Conservation (phyloP, 371 early-diverging fungal species). For the Mortierella sp. region DNA sequence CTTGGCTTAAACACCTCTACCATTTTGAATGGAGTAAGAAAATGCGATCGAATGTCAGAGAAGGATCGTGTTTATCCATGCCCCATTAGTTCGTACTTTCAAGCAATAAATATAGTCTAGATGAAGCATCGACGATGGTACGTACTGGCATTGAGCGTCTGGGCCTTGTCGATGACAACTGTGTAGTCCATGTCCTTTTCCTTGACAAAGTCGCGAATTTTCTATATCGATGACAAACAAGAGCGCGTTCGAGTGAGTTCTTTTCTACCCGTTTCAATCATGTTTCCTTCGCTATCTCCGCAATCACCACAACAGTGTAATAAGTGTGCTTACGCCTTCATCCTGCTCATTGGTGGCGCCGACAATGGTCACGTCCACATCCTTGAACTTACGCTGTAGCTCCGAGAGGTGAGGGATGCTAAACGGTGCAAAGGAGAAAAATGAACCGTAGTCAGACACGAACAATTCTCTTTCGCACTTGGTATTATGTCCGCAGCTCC, state of each 20-base stretch:
- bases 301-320: no score
- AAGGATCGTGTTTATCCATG: not conserved
- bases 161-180: conserved; percentile 42
- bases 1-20: conserved; percentile 50
- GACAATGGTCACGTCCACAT: conserved; percentile 52
- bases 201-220: conserved; percentile 53
- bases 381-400: conserved; percentile 55
- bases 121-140: no score
- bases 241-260: not conserved
- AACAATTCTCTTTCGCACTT: not conserved
- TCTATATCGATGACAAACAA: conserved; percentile 17
- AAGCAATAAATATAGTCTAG: not conserved
- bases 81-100: not conserved
- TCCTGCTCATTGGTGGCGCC: conserved; percentile 48
- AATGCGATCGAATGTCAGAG: not conserved
- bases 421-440: not conserved
- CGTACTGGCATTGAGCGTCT: conserved; percentile 42
- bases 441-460: not conserved
- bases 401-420: conserved; percentile 54
- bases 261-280: not conserved
- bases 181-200: conserved; percentile 49
- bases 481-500: not conserved
- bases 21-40: not conserved
- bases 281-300: not conserved
- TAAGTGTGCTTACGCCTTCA: conserved; percentile 25